phyloP scores from a whole-genome alignment of 176 grass and related monocot genomes.

The Aechmea fasciata region DNA sequence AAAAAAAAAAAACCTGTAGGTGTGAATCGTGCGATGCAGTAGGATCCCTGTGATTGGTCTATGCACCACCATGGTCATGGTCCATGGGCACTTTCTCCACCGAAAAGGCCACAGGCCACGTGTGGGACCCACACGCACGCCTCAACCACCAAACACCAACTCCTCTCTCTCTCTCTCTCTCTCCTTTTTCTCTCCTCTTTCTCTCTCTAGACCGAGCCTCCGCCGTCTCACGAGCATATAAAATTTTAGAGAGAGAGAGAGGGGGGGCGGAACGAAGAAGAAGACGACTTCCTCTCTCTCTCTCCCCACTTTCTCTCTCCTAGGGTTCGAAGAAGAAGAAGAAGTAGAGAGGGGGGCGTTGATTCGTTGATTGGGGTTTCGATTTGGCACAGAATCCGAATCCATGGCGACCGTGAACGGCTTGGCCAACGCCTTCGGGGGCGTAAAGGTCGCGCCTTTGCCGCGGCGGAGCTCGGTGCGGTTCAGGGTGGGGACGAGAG shows the following conservation, averaged over 20 bases:
- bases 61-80: neutral
- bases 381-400: constrained; percentile 30
- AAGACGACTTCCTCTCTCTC: constrained; percentile 6
- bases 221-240: neutral
- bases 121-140: constrained; percentile 29
- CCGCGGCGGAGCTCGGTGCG: constrained; percentile 8
- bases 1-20: neutral
- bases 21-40: no score
- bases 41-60: neutral
- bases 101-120: neutral
- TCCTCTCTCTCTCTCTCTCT: neutral
- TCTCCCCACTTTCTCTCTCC: neutral
- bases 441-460: constrained; percentile 16
- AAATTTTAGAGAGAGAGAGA: constrained; percentile 2
- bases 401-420: constrained; percentile 44
- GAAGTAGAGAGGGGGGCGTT: neutral
- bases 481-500: constrained; percentile 20
- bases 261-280: neutral
- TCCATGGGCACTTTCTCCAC: no score
- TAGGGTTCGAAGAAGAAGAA: neutral
- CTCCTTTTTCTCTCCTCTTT: neutral
- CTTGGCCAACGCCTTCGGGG: constrained; percentile 24
- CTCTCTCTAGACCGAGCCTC: neutral
- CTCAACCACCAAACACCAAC: constrained; percentile 10
- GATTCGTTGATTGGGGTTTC: constrained; percentile 8